Conservation (phyloP, 345 rosid species). For the Moricandia arvensis region DNA sequence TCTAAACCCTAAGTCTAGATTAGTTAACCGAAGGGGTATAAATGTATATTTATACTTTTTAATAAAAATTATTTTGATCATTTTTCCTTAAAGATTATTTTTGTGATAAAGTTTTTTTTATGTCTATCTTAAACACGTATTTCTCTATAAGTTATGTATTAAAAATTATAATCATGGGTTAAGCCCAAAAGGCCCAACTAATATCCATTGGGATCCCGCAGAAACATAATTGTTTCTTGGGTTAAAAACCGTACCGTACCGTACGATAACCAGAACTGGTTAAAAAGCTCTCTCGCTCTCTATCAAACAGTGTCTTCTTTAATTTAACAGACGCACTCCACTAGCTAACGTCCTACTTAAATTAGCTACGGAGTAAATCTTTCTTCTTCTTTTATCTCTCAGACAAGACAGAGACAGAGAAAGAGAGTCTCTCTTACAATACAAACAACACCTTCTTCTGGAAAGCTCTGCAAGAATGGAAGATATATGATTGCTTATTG, state of each 20-base stretch:
- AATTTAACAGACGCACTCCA: conserved; percentile 36
- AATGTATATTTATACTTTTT: too few relatives aligned
- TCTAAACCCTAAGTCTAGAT: too few relatives aligned
- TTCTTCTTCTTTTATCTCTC: background rate
- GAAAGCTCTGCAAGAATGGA: conserved; percentile 17
- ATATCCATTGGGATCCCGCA: conserved; percentile 25
- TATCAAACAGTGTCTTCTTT: background rate
- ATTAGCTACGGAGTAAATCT: conserved; percentile 19
- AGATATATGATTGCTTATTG: conserved; percentile 18
- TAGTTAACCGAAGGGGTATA: too few relatives aligned
- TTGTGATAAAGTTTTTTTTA: too few relatives aligned
- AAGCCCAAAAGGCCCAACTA: conserved; percentile 41
- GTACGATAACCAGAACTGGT: conserved; percentile 16
- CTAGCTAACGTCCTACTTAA: conserved; percentile 37
- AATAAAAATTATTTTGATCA: too few relatives aligned
- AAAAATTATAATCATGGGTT: background rate
- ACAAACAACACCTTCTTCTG: conserved; percentile 18
- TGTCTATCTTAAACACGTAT: too few relatives aligned
- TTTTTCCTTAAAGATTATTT: too few relatives aligned
- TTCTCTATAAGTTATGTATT: too few relatives aligned
- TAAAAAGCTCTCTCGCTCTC: background rate
- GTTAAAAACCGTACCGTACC: conserved; percentile 12
- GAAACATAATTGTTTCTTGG: background rate
- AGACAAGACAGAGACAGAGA: background rate
- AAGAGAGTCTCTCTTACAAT: background rate